phyloP scores from a whole-genome alignment of 2,329 filamentous ascomycete species.

The Cryphonectria parasitica region DNA sequence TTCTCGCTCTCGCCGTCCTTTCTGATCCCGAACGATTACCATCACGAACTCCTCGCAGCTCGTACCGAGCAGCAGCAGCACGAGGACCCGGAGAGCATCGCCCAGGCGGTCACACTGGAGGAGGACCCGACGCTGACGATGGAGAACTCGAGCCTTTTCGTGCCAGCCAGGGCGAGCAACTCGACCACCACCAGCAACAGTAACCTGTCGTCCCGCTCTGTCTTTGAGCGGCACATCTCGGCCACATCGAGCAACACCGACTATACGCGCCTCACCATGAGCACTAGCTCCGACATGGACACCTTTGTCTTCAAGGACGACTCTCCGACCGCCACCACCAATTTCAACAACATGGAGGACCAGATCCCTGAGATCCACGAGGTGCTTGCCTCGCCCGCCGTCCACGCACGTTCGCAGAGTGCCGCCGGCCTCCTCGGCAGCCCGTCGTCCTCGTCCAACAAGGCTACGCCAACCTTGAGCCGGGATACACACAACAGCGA shows the following conservation, averaged over 20 bases:
- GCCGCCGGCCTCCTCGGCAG: constrained; percentile 20
- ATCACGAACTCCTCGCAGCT: constrained; percentile 55
- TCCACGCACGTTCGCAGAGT: constrained; percentile 26
- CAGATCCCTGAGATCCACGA: constrained; percentile 38
- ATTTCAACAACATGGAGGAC: constrained; percentile 32
- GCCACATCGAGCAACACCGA: constrained; percentile 57
- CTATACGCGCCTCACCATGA: constrained; percentile 57
- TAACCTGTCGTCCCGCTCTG: constrained; percentile 50
- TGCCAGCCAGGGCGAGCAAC: constrained; percentile 54
- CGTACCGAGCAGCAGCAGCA: constrained; percentile 40
- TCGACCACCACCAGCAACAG: constrained; percentile 58
- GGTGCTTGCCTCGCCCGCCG: constrained; percentile 33
- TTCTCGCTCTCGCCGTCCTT: constrained; percentile 65
- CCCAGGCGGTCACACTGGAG: constrained; percentile 36
- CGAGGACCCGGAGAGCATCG: constrained; percentile 40
- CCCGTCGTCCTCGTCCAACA: constrained; percentile 10
- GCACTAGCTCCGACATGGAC: constrained; percentile 51
- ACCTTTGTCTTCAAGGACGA: constrained; percentile 31
- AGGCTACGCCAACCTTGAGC: constrained; percentile 24
- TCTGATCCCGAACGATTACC: constrained; percentile 64
- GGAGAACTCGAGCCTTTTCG: constrained; percentile 39
- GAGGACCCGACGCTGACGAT: constrained; percentile 45
- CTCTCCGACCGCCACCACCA: constrained; percentile 23
- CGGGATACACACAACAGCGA: constrained; percentile 37
- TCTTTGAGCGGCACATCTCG: constrained; percentile 58